phyloP scores from a whole-genome alignment of 495 filamentous ascomycete genomes.

The Aspergillus sclerotioniger region DNA sequence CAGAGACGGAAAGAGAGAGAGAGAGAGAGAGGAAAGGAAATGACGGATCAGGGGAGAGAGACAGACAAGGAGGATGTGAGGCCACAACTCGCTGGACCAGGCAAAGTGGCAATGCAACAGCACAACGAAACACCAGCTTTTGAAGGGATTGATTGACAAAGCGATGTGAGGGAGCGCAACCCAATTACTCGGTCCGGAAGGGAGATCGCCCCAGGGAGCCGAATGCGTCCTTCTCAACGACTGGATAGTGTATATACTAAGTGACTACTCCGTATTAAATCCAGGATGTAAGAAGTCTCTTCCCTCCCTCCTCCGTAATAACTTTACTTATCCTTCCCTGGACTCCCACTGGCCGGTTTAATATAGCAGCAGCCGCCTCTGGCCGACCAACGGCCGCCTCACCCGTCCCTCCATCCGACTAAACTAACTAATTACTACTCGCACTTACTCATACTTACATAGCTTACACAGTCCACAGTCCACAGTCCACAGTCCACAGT shows the following conservation, averaged over 20 bases:
- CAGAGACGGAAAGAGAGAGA: conserved; percentile 2
- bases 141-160: neutral
- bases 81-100: no score
- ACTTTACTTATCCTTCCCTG: neutral
- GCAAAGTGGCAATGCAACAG: neutral
- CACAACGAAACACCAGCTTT: neutral
- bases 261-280: neutral
- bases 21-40: neutral
- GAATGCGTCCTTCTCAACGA: conserved; percentile 2
- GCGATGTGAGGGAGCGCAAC: neutral
- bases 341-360: neutral
- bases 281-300: neutral
- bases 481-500: no score
- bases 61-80: no score
- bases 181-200: neutral
- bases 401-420: neutral
- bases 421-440: no score
- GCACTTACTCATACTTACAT: neutral
- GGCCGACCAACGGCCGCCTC: neutral
- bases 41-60: conserved; percentile 6
- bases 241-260: neutral
- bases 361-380: neutral
- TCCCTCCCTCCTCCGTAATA: neutral
- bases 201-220: conserved; percentile 2
- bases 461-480: no score